A percentile compares a stretch with the other conserved stretches of the same genome.
These are phyloP conservation scores for Penicillium corylophilum DNA, from an alignment of 2,329 filamentous ascomycete genomes.

Conservation along the genomic window DNA sequence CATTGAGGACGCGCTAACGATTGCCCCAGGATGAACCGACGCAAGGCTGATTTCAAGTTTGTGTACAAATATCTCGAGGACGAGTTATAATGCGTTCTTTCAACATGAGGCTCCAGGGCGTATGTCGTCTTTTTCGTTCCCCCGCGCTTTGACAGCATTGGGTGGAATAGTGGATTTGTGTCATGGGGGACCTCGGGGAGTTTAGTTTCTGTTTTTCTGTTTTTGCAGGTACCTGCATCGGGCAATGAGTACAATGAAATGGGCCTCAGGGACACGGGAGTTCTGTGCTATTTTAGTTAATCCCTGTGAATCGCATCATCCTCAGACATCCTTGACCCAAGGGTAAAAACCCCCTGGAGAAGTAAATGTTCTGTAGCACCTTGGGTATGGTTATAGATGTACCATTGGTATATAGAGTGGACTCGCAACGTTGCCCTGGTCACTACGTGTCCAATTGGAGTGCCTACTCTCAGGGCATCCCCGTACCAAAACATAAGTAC, in stretches of 20 bases:
- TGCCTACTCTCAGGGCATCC: neutral
- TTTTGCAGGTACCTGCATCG: slow-evolving; percentile 17
- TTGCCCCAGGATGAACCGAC: slow-evolving; percentile 83
- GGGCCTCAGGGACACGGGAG: slow-evolving; percentile 30
- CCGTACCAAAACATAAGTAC: neutral
- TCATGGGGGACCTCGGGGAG: slow-evolving; percentile 9
- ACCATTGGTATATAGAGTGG: neutral
- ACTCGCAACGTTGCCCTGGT: neutral
- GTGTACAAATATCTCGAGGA: slow-evolving; percentile 97
- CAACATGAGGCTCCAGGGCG: slow-evolving; percentile 8
- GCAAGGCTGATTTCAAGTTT: slow-evolving; percentile 98
- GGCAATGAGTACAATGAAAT: slow-evolving; percentile 33
- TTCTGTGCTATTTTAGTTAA: slow-evolving; percentile 22
- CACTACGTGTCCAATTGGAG: neutral
- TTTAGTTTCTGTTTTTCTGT: slow-evolving; percentile 5
- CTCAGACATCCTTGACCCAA: neutral
- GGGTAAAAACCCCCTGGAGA: neutral
- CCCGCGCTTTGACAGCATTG: neutral
- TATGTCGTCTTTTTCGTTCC: slow-evolving; percentile 4
- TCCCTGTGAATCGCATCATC: slow-evolving; percentile 1
- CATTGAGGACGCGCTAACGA: slow-evolving; percentile 13
- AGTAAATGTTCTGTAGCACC: neutral
- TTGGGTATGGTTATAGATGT: neutral
- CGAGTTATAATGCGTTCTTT: slow-evolving; percentile 60
- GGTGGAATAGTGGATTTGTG: slow-evolving; percentile 12